Percentiles rank a stretch among this genome's conserved stretches.
phyloP scores from a whole-genome alignment of 1,284 basidiomycete species.

The Sporisorium iseilematis-ciliati region DNA sequence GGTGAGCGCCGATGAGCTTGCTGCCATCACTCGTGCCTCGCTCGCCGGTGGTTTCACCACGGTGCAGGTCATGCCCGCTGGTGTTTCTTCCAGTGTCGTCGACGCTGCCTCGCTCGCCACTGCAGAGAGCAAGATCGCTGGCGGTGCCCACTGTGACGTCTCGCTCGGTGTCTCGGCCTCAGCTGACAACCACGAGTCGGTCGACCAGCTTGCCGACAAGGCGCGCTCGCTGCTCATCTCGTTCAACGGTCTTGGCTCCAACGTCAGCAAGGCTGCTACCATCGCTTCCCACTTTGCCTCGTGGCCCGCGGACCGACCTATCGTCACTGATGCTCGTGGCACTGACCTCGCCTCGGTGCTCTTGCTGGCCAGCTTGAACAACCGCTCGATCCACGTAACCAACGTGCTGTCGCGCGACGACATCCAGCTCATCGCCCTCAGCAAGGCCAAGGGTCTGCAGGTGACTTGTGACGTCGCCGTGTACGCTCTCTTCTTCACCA shows the following conservation, averaged over 20 bases:
- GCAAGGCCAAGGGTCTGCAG: constrained; percentile 92
- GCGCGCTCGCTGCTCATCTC: constrained; percentile 64
- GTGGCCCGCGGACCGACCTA: constrained; percentile 91
- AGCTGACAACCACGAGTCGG: constrained; percentile 48
- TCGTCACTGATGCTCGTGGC: constrained; percentile 91
- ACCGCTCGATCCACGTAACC: constrained; percentile 91
- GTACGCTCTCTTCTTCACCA: constrained; percentile 90
- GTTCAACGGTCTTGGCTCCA: constrained; percentile 56
- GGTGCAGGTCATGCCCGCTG: constrained; percentile 58
- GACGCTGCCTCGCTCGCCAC: constrained; percentile 54
- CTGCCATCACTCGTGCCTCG: constrained; percentile 61
- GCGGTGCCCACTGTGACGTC: constrained; percentile 62
- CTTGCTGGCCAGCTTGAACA: constrained; percentile 90
- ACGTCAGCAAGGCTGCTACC: constrained; percentile 67
- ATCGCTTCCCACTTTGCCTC: constrained; percentile 88
- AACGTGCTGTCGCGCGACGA: constrained; percentile 90
- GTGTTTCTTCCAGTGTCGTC: constrained; percentile 42
- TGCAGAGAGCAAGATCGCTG: constrained; percentile 64
- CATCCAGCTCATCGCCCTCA: constrained; percentile 88
- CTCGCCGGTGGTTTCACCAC: constrained; percentile 66
- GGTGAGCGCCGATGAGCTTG: constrained; percentile 76
- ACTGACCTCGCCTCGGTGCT: constrained; percentile 93
- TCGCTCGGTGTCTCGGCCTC: constrained; percentile 64
- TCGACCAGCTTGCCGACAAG: constrained; percentile 58
- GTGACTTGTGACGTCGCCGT: constrained; percentile 97